phyloP scores from a whole-genome alignment of 257 asterid species.

The Hygrophila difformis region DNA sequence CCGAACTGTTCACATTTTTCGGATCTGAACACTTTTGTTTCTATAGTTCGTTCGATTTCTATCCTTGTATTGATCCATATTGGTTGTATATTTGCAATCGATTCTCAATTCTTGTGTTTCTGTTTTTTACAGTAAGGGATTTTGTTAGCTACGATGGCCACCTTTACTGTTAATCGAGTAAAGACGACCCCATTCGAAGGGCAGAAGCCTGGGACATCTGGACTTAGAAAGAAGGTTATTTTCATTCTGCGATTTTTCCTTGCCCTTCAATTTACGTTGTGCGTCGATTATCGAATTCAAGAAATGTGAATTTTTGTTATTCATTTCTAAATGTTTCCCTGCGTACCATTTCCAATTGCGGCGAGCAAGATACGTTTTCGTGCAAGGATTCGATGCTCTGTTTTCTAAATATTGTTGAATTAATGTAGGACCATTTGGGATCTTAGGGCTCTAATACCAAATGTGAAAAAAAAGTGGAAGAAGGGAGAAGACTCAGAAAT shows the following conservation, averaged over 20 bases:
- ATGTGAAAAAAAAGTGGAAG: neutral
- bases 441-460: no score
- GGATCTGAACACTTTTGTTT: no score
- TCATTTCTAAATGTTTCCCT: neutral
- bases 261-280: no score
- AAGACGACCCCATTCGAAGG: conserved; percentile 83
- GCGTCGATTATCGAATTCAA: no score
- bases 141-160: conserved; percentile 35
- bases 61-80: no score
- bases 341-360: neutral
- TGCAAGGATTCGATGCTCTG: neutral
- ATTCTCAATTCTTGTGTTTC: conserved; percentile 12
- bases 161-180: conserved; percentile 55
- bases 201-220: conserved; percentile 96
- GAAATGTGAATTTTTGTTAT: neutral
- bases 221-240: conserved; percentile 84
- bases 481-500: no score
- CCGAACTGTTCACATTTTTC: no score
- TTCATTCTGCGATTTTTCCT: neutral
- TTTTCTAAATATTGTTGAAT: conserved; percentile 2
- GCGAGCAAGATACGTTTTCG: conserved; percentile 3
- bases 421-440: no score
- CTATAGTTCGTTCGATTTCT: no score
- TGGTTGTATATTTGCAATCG: neutral
- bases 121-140: conserved; percentile 9